Percentiles rank a stretch among this genome's conserved stretches.
Conservation (phyloP, 352 stramenopile species). For the Phytopythium delawarense region DNA sequence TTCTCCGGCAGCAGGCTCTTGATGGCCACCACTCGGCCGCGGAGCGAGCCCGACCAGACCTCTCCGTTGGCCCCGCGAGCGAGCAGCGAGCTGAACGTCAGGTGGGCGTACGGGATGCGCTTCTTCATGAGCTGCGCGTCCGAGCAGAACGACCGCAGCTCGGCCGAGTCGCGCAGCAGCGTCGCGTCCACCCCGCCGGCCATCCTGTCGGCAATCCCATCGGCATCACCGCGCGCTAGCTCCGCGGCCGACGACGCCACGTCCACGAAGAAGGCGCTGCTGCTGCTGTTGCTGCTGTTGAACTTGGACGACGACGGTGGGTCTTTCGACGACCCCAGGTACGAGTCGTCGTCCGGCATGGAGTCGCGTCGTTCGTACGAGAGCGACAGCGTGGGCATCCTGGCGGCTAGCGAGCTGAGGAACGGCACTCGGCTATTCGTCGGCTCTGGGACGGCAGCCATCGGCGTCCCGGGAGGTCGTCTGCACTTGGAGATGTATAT, state of each 20-base stretch:
- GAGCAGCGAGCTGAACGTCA: slow-evolving; percentile 39
- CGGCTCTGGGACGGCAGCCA: background rate
- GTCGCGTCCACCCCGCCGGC: slow-evolving; percentile 1
- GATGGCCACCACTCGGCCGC: slow-evolving; percentile 42
- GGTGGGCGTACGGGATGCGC: slow-evolving; percentile 32
- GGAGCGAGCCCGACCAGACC: slow-evolving; percentile 50
- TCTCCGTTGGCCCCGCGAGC: slow-evolving; percentile 50
- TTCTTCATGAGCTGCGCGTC: slow-evolving; percentile 46
- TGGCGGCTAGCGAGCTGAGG: background rate
- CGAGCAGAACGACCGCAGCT: slow-evolving; percentile 30
- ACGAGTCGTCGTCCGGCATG: background rate
- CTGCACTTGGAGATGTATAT: slow-evolving; percentile 14
- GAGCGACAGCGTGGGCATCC: background rate
- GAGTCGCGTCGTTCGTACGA: background rate
- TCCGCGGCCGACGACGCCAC: background rate
- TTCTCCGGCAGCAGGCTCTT: slow-evolving; percentile 59
- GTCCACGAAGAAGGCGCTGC: background rate
- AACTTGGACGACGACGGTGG: background rate
- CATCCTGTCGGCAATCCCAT: background rate
- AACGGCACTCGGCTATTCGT: background rate
- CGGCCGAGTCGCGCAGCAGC: slow-evolving; percentile 13
- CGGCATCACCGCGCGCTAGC: background rate
- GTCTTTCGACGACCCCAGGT: background rate
- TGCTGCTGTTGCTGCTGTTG: background rate
- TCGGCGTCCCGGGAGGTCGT: background rate